These are phyloP conservation scores for Colletotrichum sojae DNA, from an alignment of 2,329 filamentous ascomycete genomes.

Conservation along the genomic window DNA sequence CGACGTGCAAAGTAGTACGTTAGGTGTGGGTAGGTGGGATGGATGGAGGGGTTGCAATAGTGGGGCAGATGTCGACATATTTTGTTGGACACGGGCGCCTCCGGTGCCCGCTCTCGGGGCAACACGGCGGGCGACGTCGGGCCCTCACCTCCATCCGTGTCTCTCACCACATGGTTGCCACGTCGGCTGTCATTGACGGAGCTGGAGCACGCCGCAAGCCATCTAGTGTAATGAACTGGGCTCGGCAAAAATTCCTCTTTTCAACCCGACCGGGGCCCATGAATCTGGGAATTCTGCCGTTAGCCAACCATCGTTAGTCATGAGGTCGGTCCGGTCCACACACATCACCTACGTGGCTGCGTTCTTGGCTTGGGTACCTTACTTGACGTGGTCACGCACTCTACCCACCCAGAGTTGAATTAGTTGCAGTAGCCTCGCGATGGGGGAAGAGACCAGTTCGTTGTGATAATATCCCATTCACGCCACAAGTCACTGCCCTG, in stretches of 20 bases:
- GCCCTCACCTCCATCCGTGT: background rate
- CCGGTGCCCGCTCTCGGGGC: constrained; percentile 36
- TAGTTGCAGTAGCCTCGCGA: constrained; percentile 2
- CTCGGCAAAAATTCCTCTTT: background rate
- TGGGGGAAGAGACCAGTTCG: background rate
- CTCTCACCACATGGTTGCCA: background rate
- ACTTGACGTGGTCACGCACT: constrained; percentile 12
- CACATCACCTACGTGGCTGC: constrained; percentile 13
- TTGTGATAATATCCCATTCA: too few relatives aligned
- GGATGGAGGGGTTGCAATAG: constrained; percentile 33
- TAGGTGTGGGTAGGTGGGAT: too few relatives aligned
- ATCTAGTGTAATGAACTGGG: background rate
- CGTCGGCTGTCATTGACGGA: background rate
- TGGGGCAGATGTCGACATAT: constrained; percentile 33
- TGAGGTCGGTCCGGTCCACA: background rate
- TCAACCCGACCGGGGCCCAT: background rate
- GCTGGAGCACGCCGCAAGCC: background rate
- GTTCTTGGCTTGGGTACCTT: constrained; percentile 12
- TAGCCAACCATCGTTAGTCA: background rate
- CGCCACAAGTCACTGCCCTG: background rate
- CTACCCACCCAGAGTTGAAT: background rate
- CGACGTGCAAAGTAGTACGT: constrained; percentile 11
- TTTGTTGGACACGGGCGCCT: constrained; percentile 25
- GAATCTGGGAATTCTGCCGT: background rate
- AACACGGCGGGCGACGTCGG: constrained; percentile 30